phyloP scores from a whole-genome alignment of 2,329 filamentous ascomycete species.

The Diaporthe vexans region DNA sequence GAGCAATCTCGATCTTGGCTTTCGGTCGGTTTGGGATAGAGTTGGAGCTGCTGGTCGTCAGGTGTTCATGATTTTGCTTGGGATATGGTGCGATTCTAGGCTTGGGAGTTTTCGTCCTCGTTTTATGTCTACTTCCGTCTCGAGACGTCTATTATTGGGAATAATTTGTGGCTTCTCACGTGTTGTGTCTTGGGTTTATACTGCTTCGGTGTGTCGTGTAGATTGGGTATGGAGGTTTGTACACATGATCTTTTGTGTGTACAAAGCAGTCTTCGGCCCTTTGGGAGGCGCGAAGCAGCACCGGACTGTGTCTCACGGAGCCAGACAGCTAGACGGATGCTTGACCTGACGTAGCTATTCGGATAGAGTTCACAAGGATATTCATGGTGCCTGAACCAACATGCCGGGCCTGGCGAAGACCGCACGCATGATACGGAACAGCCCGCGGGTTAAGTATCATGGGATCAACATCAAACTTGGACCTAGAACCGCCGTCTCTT shows the following conservation, averaged over 20 bases:
- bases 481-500: background rate
- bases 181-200: background rate
- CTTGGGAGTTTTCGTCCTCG: background rate
- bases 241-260: too few relatives aligned
- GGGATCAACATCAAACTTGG: background rate
- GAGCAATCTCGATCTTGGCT: background rate
- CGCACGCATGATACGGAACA: too few relatives aligned
- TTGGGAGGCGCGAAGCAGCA: background rate
- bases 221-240: too few relatives aligned
- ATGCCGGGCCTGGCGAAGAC: background rate
- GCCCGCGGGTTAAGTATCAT: background rate
- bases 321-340: too few relatives aligned
- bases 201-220: too few relatives aligned
- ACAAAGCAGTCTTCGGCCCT: too few relatives aligned
- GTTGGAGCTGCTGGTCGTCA: conserved; percentile 17
- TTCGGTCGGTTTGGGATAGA: conserved; percentile 17
- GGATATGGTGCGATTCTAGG: background rate
- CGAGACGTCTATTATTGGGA: background rate
- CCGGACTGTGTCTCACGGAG: too few relatives aligned
- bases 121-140: background rate
- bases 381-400: background rate
- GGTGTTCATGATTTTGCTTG: background rate
- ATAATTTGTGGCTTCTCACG: background rate
- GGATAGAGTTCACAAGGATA: background rate
- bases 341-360: background rate